A percentile compares a stretch with the other conserved stretches of the same genome.
phyloP scores from a whole-genome alignment of 2,329 filamentous ascomycete species.

The Scleromitrula shiraiana region DNA sequence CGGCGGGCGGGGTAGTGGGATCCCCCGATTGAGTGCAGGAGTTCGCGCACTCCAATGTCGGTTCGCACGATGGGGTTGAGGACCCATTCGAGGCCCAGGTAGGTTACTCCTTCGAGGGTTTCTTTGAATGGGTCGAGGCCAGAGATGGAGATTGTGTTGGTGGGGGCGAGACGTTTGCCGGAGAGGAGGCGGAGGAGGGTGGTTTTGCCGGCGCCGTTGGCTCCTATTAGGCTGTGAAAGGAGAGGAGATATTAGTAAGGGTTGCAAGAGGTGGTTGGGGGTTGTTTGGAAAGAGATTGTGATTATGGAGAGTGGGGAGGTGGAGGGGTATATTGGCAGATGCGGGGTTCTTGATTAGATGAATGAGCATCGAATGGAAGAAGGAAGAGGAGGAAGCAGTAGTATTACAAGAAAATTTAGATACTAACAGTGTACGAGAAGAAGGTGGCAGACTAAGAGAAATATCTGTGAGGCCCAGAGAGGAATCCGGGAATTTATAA shows the following conservation, averaged over 20 bases:
- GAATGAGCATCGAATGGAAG: not conserved
- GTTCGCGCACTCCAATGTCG: slow-evolving; percentile 83
- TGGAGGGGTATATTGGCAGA: not conserved
- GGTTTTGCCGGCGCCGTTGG: slow-evolving; percentile 96
- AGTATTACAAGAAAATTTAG: not conserved
- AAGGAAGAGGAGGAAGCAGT: not conserved
- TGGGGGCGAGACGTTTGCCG: slow-evolving; percentile 85
- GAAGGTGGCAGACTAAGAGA: slow-evolving; percentile 44
- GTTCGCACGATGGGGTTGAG: slow-evolving; percentile 93
- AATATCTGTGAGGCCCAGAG: slow-evolving; percentile 68
- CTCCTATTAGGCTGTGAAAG: slow-evolving; percentile 75
- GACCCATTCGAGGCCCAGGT: slow-evolving; percentile 96
- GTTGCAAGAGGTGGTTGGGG: slow-evolving; percentile 4
- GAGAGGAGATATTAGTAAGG: slow-evolving; percentile 54
- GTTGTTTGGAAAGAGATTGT: not conserved
- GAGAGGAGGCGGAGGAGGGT: slow-evolving; percentile 86
- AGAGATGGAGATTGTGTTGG: slow-evolving; percentile 64
- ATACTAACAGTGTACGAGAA: slow-evolving; percentile 58
- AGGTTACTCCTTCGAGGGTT: slow-evolving; percentile 86
- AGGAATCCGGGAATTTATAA: slow-evolving; percentile 83
- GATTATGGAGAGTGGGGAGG: not conserved
- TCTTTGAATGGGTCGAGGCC: slow-evolving; percentile 89
- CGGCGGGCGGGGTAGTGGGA: slow-evolving; percentile 72
- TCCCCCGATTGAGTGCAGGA: slow-evolving; percentile 79
- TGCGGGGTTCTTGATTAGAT: not conserved